Percentiles rank a stretch among this genome's conserved stretches.
Evolutionary conservation across 2,329 filamentous ascomycete species (phyloP).

Genomic region (Elsinoe necatrix): DNA sequence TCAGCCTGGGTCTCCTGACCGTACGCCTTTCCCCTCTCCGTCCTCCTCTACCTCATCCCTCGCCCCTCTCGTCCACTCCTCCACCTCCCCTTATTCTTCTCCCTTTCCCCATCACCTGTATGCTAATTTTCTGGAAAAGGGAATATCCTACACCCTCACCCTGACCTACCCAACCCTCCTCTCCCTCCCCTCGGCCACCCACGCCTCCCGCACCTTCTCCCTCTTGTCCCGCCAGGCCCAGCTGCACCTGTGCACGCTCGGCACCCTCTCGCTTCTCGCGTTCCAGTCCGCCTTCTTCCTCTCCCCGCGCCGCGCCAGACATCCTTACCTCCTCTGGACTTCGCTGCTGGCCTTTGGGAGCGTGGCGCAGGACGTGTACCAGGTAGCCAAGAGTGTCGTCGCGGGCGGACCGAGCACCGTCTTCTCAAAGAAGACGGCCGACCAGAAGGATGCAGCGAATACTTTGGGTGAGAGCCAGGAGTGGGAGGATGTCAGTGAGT

Average conservation of each 20-base stretch:
- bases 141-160: conserved; percentile 77
- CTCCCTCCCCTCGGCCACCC: conserved; percentile 65
- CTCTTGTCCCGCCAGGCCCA: conserved; percentile 56
- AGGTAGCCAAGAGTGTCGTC: conserved; percentile 15
- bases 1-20: conserved; percentile 79
- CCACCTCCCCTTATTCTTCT: conserved; percentile 15
- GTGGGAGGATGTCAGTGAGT: conserved; percentile 25
- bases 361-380: conserved; percentile 32
- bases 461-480: conserved; percentile 12
- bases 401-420: conserved; percentile 14
- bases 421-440: neutral
- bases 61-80: conserved; percentile 13
- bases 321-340: conserved; percentile 88
- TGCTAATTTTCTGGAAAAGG: conserved; percentile 47
- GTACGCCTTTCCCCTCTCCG: conserved; percentile 45
- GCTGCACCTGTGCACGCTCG: conserved; percentile 58
- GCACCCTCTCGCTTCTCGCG: conserved; percentile 59
- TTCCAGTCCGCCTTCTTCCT: conserved; percentile 70
- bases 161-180: conserved; percentile 72
- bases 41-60: conserved; percentile 13
- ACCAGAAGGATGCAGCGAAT: conserved; percentile 20
- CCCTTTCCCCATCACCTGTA: neutral
- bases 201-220: conserved; percentile 61
- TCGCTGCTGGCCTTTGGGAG: conserved; percentile 53
- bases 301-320: conserved; percentile 64